These are phyloP conservation scores for Panicum hallii DNA, from an alignment of 202 grass and related monocot species.

Conservation along the genomic window DNA sequence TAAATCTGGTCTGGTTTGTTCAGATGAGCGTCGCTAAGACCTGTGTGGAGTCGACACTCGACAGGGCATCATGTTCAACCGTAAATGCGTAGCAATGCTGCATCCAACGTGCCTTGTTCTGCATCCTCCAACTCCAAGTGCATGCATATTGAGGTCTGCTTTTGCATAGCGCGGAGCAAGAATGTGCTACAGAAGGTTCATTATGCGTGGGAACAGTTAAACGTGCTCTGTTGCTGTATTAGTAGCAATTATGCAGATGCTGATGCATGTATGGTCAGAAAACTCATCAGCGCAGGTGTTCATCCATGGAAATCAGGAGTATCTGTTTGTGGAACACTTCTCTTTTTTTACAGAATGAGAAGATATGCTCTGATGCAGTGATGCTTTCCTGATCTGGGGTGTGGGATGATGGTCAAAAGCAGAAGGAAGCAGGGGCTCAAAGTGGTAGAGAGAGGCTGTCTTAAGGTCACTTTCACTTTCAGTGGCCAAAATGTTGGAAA, in stretches of 20 bases:
- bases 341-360: neutral
- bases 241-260: slow-evolving; percentile 30
- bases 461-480: slow-evolving; percentile 5
- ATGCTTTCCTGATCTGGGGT: neutral
- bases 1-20: slow-evolving; percentile 9
- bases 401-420: neutral
- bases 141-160: neutral
- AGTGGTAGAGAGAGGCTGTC: neutral
- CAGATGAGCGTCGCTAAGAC: neutral
- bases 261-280: slow-evolving; percentile 16
- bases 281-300: neutral
- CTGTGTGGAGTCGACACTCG: neutral
- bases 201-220: slow-evolving; percentile 31
- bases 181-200: neutral
- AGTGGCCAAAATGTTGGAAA: neutral
- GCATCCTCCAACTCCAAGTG: slow-evolving; percentile 24
- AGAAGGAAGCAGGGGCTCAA: neutral
- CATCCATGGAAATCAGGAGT: neutral
- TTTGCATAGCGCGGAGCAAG: neutral
- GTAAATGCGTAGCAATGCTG: slow-evolving; percentile 20
- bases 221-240: slow-evolving; percentile 1
- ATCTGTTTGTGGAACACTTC: neutral
- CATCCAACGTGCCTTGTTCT: slow-evolving; percentile 25
- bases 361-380: too few relatives aligned
- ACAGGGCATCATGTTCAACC: slow-evolving; percentile 35